Evolutionary conservation across 192 early-diverging fungal species (phyloP).

Genomic region (Paraglomus brasilianum): DNA sequence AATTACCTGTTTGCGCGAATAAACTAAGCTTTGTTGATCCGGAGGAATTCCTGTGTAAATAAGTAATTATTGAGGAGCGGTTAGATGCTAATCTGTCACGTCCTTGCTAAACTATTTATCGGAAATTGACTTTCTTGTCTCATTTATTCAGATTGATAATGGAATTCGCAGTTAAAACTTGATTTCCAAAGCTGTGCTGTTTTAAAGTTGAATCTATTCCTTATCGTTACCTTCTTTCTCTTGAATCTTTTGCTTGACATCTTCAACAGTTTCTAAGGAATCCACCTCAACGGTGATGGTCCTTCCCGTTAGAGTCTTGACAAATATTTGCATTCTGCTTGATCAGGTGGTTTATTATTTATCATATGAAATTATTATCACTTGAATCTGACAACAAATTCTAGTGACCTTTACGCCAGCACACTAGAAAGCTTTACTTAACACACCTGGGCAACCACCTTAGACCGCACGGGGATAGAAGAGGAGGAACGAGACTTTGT

Average conservation of each 20-base stretch:
- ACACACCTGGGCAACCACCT: too few relatives aligned
- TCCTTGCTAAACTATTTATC: background rate
- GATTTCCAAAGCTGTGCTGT: background rate
- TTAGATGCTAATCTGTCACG: background rate
- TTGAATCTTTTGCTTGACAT: conserved; percentile 58
- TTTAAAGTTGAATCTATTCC: background rate
- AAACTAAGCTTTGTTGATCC: conserved; percentile 35
- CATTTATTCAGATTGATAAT: background rate
- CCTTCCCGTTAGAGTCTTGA: conserved; percentile 62
- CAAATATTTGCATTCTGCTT: conserved; percentile 56
- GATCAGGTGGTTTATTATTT: background rate
- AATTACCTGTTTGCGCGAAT: conserved; percentile 23
- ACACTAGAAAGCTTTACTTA: too few relatives aligned
- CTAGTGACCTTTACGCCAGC: too few relatives aligned
- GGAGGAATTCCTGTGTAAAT: conserved; percentile 44
- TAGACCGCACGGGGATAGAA: too few relatives aligned
- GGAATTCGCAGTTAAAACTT: background rate
- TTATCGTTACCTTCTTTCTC: conserved; percentile 48
- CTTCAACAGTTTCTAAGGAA: conserved; percentile 42
- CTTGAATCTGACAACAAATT: too few relatives aligned
- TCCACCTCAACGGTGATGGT: conserved; percentile 59
- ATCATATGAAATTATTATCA: too few relatives aligned
- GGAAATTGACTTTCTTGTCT: conserved; percentile 30
- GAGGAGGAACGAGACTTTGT: too few relatives aligned
- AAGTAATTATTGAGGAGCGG: background rate